phyloP scores from a whole-genome alignment of 805 yeast species.

The Starmerella cellae region DNA sequence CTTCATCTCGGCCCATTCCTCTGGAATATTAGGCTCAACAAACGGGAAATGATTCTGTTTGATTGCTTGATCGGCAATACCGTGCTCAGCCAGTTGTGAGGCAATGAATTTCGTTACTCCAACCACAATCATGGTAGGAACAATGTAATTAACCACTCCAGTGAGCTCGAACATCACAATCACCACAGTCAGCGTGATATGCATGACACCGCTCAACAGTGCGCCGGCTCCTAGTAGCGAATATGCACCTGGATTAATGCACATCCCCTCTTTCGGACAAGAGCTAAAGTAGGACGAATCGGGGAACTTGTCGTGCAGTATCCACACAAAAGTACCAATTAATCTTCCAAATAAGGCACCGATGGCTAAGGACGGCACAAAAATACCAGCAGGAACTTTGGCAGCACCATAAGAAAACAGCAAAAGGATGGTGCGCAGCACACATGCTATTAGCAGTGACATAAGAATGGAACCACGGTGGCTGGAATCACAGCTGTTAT shows the following conservation, averaged over 20 bases:
- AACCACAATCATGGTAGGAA: constrained; percentile 94
- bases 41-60: constrained; percentile 76
- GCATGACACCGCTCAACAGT: constrained; percentile 85
- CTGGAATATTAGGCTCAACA: constrained; percentile 55
- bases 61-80: constrained; percentile 94
- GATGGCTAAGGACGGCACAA: constrained; percentile 94
- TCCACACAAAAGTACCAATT: constrained; percentile 58
- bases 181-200: constrained; percentile 82
- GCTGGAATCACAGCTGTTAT: constrained; percentile 23
- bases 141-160: constrained; percentile 80
- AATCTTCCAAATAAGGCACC: constrained; percentile 93
- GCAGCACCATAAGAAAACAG: constrained; percentile 73
- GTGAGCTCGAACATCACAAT: constrained; percentile 93
- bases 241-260: constrained; percentile 87
- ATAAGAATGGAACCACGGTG: constrained; percentile 29
- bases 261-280: constrained; percentile 22
- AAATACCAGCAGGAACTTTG: constrained; percentile 90
- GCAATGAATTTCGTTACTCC: constrained; percentile 73
- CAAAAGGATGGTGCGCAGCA: constrained; percentile 56
- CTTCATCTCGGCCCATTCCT: constrained; percentile 23
- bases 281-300: constrained; percentile 26
- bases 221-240: constrained; percentile 96
- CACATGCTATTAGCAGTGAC: constrained; percentile 56
- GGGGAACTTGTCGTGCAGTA: constrained; percentile 32
- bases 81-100: constrained; percentile 66